Evolutionary conservation across 179 eudicot species (phyloP), one percentile per base, ranked within the genome.

Genomic region (Pouteria campechiana): DNA sequence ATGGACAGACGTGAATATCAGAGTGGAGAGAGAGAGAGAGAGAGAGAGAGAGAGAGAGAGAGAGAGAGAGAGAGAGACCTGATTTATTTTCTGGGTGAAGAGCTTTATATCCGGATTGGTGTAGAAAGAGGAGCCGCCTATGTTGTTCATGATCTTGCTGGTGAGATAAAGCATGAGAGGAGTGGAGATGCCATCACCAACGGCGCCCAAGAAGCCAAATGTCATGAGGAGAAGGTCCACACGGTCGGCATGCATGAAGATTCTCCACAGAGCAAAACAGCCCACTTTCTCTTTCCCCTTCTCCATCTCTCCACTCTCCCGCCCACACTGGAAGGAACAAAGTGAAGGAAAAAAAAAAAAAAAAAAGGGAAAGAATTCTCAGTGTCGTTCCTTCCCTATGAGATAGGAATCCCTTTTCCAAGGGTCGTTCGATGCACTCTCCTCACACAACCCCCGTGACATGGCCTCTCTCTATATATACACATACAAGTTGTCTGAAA

Each of bases 161-260:
- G 82, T 70, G 20, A 77, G 36, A 11, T 61, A 39, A 48, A 90
- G 51, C 29, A 77, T 70, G 14, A 67, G 49, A 1, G 98, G 98
- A 73, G 79, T 52, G 24, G 86, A 70, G 8, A 79, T 24, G 3
- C 98, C 96, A 36, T 86, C 98, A 11, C 92, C 90, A 11, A 86
- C 17, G 18, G 85, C 66, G 11, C 96, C 98, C 34, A 76, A 19
- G 9, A 86, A 36, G 0, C 98, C 98, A 4, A 86, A 32, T 0
- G 29, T 17, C 98, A 86, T 86, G 51, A 90, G 51, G 15, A 74
- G 8, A 49, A 36, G 32, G 61, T 90, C 98, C 3, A 39, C 52
- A 16, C 68, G 59, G 46, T 90, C 98, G 0, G 98, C 83, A 45
- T 86, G 96, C 96, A 90, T 76, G 69, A 90, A 86, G 15, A 90